phyloP scores from a whole-genome alignment of 78 protist genomes.

The Mastigamoeba balamuthi region DNA sequence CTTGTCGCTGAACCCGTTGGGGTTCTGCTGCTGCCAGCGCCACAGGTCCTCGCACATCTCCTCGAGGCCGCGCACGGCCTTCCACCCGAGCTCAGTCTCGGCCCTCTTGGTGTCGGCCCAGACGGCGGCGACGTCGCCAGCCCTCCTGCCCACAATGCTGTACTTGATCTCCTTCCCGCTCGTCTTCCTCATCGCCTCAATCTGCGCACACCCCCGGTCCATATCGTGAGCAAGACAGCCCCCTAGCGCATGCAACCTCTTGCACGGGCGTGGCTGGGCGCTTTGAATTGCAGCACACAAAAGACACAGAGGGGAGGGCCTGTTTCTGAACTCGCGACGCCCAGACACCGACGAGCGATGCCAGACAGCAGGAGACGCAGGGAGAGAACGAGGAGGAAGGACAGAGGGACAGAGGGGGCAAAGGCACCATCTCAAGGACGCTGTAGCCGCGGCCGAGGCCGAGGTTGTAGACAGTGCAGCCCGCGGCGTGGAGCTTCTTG shows the following conservation, averaged over 20 bases:
- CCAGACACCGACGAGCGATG: too few species aligned
- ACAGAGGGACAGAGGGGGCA: too few species aligned
- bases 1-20: constrained; percentile 69
- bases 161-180: constrained; percentile 44
- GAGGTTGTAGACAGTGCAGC: constrained; percentile 64
- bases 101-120: constrained; percentile 52
- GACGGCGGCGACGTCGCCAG: constrained; percentile 41
- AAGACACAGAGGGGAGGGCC: too few species aligned
- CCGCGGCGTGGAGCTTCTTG: background rate
- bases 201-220: too few species aligned
- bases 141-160: constrained; percentile 24
- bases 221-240: too few species aligned
- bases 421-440: constrained; percentile 73
- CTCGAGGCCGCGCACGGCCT: constrained; percentile 52
- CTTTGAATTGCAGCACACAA: too few species aligned
- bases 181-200: constrained; percentile 62
- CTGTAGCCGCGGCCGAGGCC: constrained; percentile 86
- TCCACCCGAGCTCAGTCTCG: constrained; percentile 64
- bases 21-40: constrained; percentile 81
- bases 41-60: constrained; percentile 82
- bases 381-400: too few species aligned
- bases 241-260: too few species aligned
- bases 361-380: too few species aligned
- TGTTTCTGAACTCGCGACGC: too few species aligned
- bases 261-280: too few species aligned